Conservation (phyloP, 305 asterid species). For the Fraxinus baroniana region DNA sequence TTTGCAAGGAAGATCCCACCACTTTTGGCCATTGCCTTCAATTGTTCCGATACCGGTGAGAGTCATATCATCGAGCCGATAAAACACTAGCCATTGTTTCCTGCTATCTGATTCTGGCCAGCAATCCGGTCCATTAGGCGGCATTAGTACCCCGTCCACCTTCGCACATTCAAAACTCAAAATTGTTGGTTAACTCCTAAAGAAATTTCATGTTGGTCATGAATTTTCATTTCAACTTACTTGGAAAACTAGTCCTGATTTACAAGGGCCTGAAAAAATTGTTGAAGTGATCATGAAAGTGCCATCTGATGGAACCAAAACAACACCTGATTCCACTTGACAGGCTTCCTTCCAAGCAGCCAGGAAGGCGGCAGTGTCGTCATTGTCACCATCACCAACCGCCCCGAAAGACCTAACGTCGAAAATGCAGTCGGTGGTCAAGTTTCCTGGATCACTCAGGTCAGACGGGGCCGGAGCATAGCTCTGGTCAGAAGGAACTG, state of each 20-base stretch:
- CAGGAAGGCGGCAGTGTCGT: constrained; percentile 77
- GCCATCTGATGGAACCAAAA: constrained; percentile 53
- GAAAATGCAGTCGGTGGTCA: constrained; percentile 46
- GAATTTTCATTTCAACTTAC: constrained; percentile 31
- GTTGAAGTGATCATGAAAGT: constrained; percentile 73
- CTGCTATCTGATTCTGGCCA: constrained; percentile 83
- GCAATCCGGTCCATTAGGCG: constrained; percentile 92
- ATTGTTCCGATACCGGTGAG: constrained; percentile 71
- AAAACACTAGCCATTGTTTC: constrained; percentile 92
- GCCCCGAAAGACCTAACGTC: constrained; percentile 75
- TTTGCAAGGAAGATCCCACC: constrained; percentile 99
- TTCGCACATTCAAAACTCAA: constrained; percentile 17
- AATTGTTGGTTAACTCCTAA: background rate
- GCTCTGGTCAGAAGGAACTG: constrained; percentile 47
- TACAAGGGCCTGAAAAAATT: constrained; percentile 87
- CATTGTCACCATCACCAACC: constrained; percentile 67
- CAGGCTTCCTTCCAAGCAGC: constrained; percentile 92
- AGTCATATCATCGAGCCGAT: constrained; percentile 64
- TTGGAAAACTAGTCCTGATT: constrained; percentile 75
- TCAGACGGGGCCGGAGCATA: background rate
- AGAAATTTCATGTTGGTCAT: background rate
- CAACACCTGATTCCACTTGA: constrained; percentile 56
- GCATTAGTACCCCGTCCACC: constrained; percentile 87
- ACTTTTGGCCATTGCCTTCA: constrained; percentile 87
- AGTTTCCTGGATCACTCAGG: background rate